phyloP scores from a whole-genome alignment of 2,329 filamentous ascomycete species.

The Lomentospora prolificans region DNA sequence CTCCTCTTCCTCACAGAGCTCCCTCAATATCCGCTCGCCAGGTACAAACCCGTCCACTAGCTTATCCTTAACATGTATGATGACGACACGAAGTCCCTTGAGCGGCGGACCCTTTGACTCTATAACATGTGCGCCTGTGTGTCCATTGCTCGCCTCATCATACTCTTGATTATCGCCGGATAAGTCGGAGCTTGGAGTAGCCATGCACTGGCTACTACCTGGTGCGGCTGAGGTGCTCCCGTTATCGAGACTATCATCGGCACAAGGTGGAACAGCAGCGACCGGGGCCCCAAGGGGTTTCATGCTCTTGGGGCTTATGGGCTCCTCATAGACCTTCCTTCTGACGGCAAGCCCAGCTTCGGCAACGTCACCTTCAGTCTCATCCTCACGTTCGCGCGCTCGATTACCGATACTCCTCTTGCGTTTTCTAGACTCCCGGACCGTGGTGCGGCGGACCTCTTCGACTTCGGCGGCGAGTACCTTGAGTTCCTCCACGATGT shows the following conservation, averaged over 20 bases:
- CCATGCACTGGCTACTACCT: neutral
- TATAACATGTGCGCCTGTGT: neutral
- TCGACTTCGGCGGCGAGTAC: conserved; percentile 62
- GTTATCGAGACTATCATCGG: neutral
- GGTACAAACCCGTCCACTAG: conserved; percentile 60
- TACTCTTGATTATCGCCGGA: neutral
- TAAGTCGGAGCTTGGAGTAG: neutral
- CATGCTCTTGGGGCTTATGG: conserved; percentile 42
- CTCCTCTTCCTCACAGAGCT: conserved; percentile 58
- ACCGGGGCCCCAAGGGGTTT: conserved; percentile 14
- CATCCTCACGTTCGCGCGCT: conserved; percentile 9
- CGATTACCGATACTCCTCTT: conserved; percentile 39
- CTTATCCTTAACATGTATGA: conserved; percentile 91
- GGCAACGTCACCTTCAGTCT: conserved; percentile 14
- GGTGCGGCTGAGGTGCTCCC: neutral
- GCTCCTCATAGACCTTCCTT: conserved; percentile 26
- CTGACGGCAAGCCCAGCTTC: conserved; percentile 13
- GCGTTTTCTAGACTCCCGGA: conserved; percentile 45
- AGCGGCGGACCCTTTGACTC: conserved; percentile 38
- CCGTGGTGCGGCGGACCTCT: conserved; percentile 30
- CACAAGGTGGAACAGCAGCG: conserved; percentile 1
- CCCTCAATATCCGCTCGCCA: conserved; percentile 55
- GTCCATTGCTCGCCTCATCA: neutral
- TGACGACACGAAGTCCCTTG: conserved; percentile 65
- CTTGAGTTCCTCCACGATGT: conserved; percentile 69